These are phyloP conservation scores for Millerago galiae DNA, from an alignment of 805 yeast genomes.

Conservation along the genomic window DNA sequence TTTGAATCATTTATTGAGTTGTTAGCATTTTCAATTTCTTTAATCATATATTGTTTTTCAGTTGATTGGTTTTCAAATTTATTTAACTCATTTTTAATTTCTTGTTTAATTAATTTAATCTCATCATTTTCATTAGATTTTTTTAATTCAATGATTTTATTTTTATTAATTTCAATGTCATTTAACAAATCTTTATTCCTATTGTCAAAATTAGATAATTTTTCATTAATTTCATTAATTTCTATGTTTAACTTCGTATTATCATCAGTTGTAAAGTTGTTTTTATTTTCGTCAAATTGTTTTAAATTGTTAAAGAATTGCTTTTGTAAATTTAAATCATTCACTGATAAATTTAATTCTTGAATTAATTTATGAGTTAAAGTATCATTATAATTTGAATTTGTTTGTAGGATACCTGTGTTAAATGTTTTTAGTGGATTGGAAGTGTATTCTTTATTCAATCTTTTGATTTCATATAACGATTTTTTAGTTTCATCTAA, in stretches of 20 bases:
- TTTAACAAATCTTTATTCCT: slow-evolving; percentile 25
- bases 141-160: slow-evolving; percentile 23
- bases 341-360: slow-evolving; percentile 43
- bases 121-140: slow-evolving; percentile 26
- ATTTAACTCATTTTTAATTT: slow-evolving; percentile 36
- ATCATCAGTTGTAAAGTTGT: slow-evolving; percentile 37
- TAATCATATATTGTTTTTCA: slow-evolving; percentile 59
- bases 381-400: slow-evolving; percentile 32
- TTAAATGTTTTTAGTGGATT: slow-evolving; percentile 58
- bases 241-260: slow-evolving; percentile 40
- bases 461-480: slow-evolving; percentile 54
- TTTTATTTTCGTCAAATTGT: slow-evolving; percentile 35
- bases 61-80: slow-evolving; percentile 41
- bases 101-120: slow-evolving; percentile 38
- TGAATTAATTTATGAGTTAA: slow-evolving; percentile 61
- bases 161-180: slow-evolving; percentile 21
- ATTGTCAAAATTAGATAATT: slow-evolving; percentile 26
- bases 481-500: slow-evolving; percentile 30
- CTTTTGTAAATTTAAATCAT: slow-evolving; percentile 35
- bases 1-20: slow-evolving; percentile 42
- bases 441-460: slow-evolving; percentile 59
- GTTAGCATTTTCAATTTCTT: slow-evolving; percentile 50
- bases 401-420: slow-evolving; percentile 44
- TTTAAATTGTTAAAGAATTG: slow-evolving; percentile 42
- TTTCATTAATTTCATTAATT: slow-evolving; percentile 31